A percentile compares a stretch with the other conserved stretches of the same genome.
Evolutionary conservation across 768 basidiomycete species (phyloP).

Genomic region (Amanita muscaria): DNA sequence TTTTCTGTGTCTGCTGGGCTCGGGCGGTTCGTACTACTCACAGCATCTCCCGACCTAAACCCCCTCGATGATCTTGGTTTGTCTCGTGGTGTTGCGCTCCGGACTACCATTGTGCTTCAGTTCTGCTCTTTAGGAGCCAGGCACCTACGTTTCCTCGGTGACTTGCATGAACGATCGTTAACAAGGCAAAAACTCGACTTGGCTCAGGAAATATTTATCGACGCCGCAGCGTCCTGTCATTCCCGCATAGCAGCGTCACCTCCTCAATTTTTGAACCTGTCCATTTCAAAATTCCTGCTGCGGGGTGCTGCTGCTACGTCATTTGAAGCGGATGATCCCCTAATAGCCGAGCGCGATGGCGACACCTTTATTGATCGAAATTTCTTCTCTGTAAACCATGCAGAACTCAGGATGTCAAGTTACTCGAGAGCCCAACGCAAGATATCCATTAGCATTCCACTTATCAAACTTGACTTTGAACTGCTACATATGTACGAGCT

Average conservation of each 20-base stretch:
- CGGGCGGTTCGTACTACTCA: conserved; percentile 51
- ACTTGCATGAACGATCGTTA: conserved; percentile 28
- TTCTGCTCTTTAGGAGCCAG: conserved; percentile 42
- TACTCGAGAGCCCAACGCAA: conserved; percentile 26
- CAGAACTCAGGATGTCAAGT: conserved; percentile 10
- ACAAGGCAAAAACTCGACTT: conserved; percentile 48
- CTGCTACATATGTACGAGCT: conserved; percentile 63
- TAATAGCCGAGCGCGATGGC: conserved; percentile 46
- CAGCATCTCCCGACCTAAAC: conserved; percentile 78
- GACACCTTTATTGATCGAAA: conserved; percentile 31
- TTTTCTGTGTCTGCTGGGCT: conserved; percentile 48
- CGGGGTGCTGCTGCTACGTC: conserved; percentile 57
- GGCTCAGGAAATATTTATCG: conserved; percentile 39
- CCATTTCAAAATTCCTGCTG: conserved; percentile 40
- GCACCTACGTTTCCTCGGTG: conserved; percentile 29
- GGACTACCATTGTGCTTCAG: conserved; percentile 42
- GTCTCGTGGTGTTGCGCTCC: conserved; percentile 59
- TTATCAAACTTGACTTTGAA: conserved; percentile 43
- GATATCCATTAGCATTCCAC: conserved; percentile 41
- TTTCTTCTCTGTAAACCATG: conserved; percentile 32
- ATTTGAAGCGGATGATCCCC: conserved; percentile 61
- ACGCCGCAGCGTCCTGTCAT: conserved; percentile 32
- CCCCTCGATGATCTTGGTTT: conserved; percentile 56
- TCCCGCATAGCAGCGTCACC: conserved; percentile 23
- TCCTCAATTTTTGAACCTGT: conserved; percentile 32